Conservation (phyloP, 2,329 filamentous ascomycete genomes). For the Leptographium flavum region DNA sequence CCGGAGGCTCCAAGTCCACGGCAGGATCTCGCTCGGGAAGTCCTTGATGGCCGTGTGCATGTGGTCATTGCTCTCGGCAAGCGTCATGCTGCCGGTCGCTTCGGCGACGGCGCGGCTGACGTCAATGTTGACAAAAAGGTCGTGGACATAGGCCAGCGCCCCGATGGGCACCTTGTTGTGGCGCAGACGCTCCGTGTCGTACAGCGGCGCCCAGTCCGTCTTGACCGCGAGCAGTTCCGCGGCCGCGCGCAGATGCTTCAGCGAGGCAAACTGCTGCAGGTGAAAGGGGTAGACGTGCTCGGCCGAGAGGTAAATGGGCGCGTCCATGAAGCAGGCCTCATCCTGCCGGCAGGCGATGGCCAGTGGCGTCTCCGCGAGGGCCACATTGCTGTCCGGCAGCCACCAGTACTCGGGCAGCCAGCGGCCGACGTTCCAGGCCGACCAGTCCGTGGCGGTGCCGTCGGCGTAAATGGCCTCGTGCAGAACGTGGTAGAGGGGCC, state of each 20-base stretch:
- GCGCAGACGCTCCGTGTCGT: slow-evolving; percentile 3
- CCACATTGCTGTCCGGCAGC: slow-evolving; percentile 1
- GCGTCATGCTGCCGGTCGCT: neutral
- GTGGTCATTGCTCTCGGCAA: neutral
- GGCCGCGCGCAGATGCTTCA: slow-evolving; percentile 4
- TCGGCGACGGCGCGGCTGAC: slow-evolving; percentile 1
- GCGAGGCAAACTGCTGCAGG: slow-evolving; percentile 9
- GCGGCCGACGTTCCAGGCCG: slow-evolving; percentile 5
- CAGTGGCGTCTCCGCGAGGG: neutral
- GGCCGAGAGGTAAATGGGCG: slow-evolving; percentile 11
- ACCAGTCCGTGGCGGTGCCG: slow-evolving; percentile 5
- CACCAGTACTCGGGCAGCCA: slow-evolving; percentile 5
- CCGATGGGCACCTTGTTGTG: slow-evolving; percentile 8
- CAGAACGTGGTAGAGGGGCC: slow-evolving; percentile 12
- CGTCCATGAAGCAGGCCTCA: neutral
- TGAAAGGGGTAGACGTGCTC: slow-evolving; percentile 14
- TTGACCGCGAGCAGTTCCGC: slow-evolving; percentile 6
- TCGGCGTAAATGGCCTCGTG: slow-evolving; percentile 13
- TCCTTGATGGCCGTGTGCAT: slow-evolving; percentile 10
- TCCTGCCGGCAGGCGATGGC: neutral
- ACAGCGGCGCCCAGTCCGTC: slow-evolving; percentile 6
- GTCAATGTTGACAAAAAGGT: slow-evolving; percentile 8
- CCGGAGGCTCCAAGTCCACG: neutral
- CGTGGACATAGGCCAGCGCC: slow-evolving; percentile 6
- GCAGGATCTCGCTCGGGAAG: neutral